A percentile compares a stretch with the other conserved stretches of the same genome.
Evolutionary conservation across 495 filamentous ascomycete genomes (phyloP).

Genomic region (Halenospora varia): DNA sequence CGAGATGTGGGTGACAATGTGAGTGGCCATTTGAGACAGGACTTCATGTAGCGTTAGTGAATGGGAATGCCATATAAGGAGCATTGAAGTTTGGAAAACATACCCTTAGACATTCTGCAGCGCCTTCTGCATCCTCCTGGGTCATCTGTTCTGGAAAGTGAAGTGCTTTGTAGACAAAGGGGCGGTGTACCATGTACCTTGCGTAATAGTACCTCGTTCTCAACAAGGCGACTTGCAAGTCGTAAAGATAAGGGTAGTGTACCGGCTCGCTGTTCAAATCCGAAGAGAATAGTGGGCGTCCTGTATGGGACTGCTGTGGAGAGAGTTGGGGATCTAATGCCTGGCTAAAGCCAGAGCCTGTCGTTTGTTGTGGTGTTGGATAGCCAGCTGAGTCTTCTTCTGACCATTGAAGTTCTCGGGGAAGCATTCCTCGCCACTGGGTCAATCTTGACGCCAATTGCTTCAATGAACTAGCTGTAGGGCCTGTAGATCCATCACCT

Average conservation of each 20-base stretch:
- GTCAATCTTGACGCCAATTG: conserved; percentile 47
- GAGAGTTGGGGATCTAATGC: conserved; percentile 22
- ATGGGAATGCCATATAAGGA: neutral
- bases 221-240: conserved; percentile 51
- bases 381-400: conserved; percentile 45
- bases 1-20: conserved; percentile 51
- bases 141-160: conserved; percentile 51
- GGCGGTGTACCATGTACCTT: conserved; percentile 53
- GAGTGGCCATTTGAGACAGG: conserved; percentile 51
- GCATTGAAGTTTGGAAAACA: neutral
- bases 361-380: conserved; percentile 16
- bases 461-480: conserved; percentile 36
- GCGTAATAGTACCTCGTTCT: conserved; percentile 57
- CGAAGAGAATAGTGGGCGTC: conserved; percentile 38
- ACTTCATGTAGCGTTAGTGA: conserved; percentile 12
- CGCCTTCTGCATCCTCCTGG: conserved; percentile 45
- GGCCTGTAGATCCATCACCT: conserved; percentile 10
- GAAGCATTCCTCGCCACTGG: conserved; percentile 51
- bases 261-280: conserved; percentile 41
- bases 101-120: conserved; percentile 45
- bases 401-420: conserved; percentile 47
- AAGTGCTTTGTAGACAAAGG: conserved; percentile 58
- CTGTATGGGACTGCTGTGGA: neutral
- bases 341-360: conserved; percentile 1
- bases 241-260: conserved; percentile 43